phyloP scores from a whole-genome alignment of 2,329 filamentous ascomycete genomes.

The Rugonectria rugulosa region DNA sequence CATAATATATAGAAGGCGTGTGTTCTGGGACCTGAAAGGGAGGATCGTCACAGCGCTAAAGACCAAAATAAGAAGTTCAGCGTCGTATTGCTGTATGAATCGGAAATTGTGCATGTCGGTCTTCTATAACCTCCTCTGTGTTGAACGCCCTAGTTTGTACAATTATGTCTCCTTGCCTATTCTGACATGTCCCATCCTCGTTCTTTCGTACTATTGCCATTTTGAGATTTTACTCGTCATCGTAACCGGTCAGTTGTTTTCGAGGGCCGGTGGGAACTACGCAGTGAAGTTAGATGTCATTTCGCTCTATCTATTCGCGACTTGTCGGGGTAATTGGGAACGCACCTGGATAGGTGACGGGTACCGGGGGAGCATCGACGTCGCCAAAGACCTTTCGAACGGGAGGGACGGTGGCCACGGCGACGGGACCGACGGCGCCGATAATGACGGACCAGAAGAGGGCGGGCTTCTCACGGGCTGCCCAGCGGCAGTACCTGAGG shows the following conservation, averaged over 20 bases:
- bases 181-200: constrained; percentile 20
- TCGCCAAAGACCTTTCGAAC: constrained; percentile 78
- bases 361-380: constrained; percentile 73
- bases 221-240: constrained; percentile 54
- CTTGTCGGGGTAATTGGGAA: constrained; percentile 33
- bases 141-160: constrained; percentile 40
- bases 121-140: constrained; percentile 29
- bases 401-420: constrained; percentile 75
- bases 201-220: constrained; percentile 10
- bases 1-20: constrained; percentile 21
- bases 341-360: constrained; percentile 92
- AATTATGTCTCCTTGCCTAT: constrained; percentile 22
- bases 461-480: constrained; percentile 85
- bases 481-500: constrained; percentile 86
- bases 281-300: constrained; percentile 8
- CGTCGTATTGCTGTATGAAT: constrained; percentile 37
- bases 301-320: background rate
- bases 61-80: constrained; percentile 38
- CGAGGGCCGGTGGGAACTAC: constrained; percentile 66
- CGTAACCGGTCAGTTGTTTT: constrained; percentile 67
- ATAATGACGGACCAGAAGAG: constrained; percentile 88
- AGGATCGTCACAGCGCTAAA: constrained; percentile 23
- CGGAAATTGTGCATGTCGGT: constrained; percentile 22
- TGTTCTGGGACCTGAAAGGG: constrained; percentile 15
- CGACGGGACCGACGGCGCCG: constrained; percentile 74